phyloP scores from a whole-genome alignment of 176 grass and related monocot genomes.

The Triticum timopheevii region DNA sequence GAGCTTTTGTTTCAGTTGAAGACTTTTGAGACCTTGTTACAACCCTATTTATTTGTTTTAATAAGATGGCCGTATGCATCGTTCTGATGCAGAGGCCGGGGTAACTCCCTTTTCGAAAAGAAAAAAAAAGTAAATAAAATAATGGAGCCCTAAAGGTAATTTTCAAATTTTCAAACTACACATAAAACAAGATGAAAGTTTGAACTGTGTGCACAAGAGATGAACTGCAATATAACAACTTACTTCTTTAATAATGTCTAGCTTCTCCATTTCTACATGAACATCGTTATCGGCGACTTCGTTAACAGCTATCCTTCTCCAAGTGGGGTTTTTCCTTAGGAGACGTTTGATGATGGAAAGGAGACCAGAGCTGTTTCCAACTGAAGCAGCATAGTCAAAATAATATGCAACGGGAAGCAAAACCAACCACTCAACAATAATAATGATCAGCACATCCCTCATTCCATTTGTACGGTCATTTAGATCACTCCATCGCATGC shows the following conservation, averaged over 20 bases:
- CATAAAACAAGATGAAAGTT: not conserved
- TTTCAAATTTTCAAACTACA: not conserved
- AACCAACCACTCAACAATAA: slow-evolving; percentile 75
- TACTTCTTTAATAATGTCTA: slow-evolving; percentile 79
- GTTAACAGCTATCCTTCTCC: slow-evolving; percentile 35
- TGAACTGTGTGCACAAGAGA: not conserved
- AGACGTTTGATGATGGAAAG: slow-evolving; percentile 42
- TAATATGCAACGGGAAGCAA: slow-evolving; percentile 79
- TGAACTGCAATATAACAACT: slow-evolving; percentile 8
- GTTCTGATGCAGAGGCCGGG: too few species aligned
- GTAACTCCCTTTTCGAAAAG: too few species aligned
- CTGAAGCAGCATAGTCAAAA: slow-evolving; percentile 55
- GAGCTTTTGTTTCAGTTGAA: too few species aligned
- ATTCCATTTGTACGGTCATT: slow-evolving; percentile 70
- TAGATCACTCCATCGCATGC: slow-evolving; percentile 85
- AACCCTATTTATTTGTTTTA: too few species aligned
- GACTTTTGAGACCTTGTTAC: too few species aligned
- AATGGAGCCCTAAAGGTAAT: not conserved
- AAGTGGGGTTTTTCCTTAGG: slow-evolving; percentile 36
- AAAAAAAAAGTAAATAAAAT: not conserved
- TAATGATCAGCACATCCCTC: slow-evolving; percentile 71
- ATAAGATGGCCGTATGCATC: too few species aligned
- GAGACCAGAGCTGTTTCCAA: slow-evolving; percentile 41
- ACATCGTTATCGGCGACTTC: slow-evolving; percentile 34
- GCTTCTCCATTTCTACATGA: slow-evolving; percentile 64